Base-by-base conservation (phyloP, 148 eudicot species). In the Selenicereus undatus region DNA sequence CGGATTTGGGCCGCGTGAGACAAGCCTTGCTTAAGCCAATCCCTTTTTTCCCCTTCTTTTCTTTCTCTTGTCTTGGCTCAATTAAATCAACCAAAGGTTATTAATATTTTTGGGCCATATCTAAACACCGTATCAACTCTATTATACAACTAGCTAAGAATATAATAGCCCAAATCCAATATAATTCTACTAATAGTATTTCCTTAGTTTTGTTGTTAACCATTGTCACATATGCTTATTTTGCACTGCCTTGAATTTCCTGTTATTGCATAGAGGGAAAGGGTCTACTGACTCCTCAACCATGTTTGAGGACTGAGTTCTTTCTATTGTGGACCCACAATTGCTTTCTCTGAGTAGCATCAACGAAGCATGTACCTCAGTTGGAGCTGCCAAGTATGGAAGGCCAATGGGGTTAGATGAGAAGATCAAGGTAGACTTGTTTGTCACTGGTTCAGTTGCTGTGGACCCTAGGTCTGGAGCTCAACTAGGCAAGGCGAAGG, bases 401-500 rank as follows among this genome's bases (percentile, higher is more conserved):
- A 89, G 74, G 83, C 93, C 97, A 14, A 95, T 95, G 87, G 93
- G 93, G 64, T 82, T 95, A 79, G 96, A 93, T 76, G 98, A 95
- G 84, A 90, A 93, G 81, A 89, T 95, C 62, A 95, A 93, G 81
- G 98, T 95, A 54, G 97, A 95, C 81, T 78, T 95, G 51, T 93
- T 95, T 74, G 90, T 95, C 73, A 88, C 93, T 56, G 98, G 98
- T 56, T 95, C 97, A 74, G 97, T 95, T 52, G 98, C 97, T 82
- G 94, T 95, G 66, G 92, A 95, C 76, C 93, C 98, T 30, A 90
- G 85, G 60, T 91, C 97, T 0, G 98, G 98, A 80, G 98, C 98
- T 74, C 88, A 97, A 73, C 92, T 95, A 78, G 98, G 98, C 84
- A 95, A 95, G 94, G 98, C 96, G 81, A 97, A 95, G 98, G 98